Evolutionary conservation across 352 stramenopile species (phyloP).

Genomic region (Globisporangium mamillatum): DNA sequence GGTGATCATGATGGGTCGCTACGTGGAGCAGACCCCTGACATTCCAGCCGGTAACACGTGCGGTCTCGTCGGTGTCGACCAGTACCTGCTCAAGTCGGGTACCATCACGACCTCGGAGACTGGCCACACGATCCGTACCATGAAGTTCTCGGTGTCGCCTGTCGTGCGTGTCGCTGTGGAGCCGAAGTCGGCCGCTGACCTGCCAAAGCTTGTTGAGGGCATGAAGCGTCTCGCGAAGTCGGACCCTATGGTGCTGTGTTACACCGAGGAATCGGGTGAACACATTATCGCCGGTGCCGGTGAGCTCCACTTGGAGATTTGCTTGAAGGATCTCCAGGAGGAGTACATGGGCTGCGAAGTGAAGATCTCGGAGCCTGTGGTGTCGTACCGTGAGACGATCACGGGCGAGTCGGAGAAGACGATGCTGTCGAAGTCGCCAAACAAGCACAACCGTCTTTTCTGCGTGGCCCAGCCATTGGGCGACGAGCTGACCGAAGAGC

Average conservation of each 20-base stretch:
- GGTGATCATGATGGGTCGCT: constrained; percentile 99
- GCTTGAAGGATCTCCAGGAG: constrained; percentile 99
- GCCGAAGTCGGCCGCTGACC: constrained; percentile 97
- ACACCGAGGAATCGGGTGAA: constrained; percentile 99
- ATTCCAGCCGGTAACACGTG: constrained; percentile 99
- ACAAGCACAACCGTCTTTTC: constrained; percentile 99
- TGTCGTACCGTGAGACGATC: constrained; percentile 99
- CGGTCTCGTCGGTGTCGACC: constrained; percentile 98
- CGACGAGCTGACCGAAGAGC: constrained; percentile 94
- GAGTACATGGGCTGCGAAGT: constrained; percentile 99
- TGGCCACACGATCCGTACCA: constrained; percentile 98
- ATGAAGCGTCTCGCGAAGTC: constrained; percentile 99
- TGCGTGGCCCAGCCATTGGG: constrained; percentile 90
- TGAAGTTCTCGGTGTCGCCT: constrained; percentile 99
- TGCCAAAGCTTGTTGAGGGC: constrained; percentile 99
- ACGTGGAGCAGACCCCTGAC: constrained; percentile 97
- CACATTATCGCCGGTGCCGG: constrained; percentile 99
- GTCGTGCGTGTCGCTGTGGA: constrained; percentile 99
- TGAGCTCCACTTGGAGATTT: constrained; percentile 99
- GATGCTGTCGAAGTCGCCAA: constrained; percentile 99
- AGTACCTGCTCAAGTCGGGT: constrained; percentile 99
- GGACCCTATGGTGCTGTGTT: constrained; percentile 99
- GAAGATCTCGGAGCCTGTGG: constrained; percentile 99
- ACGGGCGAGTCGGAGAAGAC: constrained; percentile 94
- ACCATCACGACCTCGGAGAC: constrained; percentile 98